These are phyloP conservation scores for Calonectria crousiana DNA, from an alignment of 2,329 filamentous ascomycete genomes.

Conservation along the genomic window DNA sequence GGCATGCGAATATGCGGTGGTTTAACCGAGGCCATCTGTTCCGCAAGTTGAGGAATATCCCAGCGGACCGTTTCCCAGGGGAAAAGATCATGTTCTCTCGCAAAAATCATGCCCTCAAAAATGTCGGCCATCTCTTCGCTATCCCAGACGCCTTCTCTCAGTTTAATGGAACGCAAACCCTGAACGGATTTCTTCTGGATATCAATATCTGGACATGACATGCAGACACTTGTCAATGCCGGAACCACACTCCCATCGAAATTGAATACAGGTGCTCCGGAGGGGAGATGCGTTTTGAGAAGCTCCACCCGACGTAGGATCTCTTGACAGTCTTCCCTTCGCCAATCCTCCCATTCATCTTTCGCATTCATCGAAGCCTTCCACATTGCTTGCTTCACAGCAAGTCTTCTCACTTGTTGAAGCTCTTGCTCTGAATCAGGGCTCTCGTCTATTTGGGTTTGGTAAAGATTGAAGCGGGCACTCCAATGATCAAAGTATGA, in stretches of 20 bases:
- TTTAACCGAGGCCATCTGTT: not conserved
- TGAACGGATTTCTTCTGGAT: not conserved
- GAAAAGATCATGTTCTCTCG: not conserved
- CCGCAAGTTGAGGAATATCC: not conserved
- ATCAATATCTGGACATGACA: not conserved
- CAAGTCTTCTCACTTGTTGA: not conserved
- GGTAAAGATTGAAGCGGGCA: not conserved
- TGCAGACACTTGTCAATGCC: not conserved
- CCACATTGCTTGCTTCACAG: not conserved
- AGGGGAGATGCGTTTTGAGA: not conserved
- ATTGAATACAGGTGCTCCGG: not conserved
- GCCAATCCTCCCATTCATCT: not conserved
- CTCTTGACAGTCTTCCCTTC: not conserved
- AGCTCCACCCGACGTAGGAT: not conserved
- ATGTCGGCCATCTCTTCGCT: not conserved
- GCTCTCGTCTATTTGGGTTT: not conserved
- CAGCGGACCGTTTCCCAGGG: not conserved
- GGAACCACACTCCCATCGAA: not conserved
- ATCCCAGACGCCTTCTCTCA: not conserved
- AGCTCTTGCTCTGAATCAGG: not conserved
- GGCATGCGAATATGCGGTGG: not conserved
- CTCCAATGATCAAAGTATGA: not conserved
- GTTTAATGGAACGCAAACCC: not conserved
- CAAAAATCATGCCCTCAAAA: not conserved
- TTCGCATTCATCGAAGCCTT: not conserved